Evolutionary conservation across 768 basidiomycete genomes (phyloP).

Genomic region (Dendrothele bispora): DNA sequence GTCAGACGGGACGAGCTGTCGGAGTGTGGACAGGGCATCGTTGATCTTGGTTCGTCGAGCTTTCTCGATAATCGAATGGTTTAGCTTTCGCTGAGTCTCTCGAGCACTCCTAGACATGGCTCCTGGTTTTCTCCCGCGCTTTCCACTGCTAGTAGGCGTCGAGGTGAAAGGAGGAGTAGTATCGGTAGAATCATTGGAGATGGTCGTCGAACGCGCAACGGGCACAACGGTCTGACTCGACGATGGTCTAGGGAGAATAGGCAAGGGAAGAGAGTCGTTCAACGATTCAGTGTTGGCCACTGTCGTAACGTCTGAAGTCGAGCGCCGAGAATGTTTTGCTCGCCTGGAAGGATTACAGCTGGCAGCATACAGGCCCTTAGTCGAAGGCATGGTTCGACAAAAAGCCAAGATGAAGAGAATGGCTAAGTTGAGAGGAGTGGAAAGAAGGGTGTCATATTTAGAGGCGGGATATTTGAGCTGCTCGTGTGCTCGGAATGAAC

Average conservation of each 20-base stretch:
- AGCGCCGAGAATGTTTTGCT: conserved; percentile 42
- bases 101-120: conserved; percentile 73
- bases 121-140: conserved; percentile 75
- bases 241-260: conserved; percentile 6
- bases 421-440: too few species aligned
- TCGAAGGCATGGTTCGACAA: not conserved
- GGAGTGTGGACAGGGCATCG: conserved; percentile 76
- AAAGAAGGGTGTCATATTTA: too few species aligned
- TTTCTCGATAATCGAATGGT: conserved; percentile 95
- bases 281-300: not conserved
- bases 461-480: too few species aligned
- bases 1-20: conserved; percentile 71
- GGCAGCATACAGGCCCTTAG: conserved; percentile 29
- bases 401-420: too few species aligned
- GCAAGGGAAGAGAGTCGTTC: not conserved
- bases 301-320: conserved; percentile 10
- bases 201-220: conserved; percentile 16
- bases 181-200: too few species aligned
- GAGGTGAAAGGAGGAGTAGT: too few species aligned
- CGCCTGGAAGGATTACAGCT: conserved; percentile 46
- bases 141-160: too few species aligned
- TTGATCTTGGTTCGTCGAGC: conserved; percentile 95
- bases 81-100: conserved; percentile 86
- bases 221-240: conserved; percentile 20
- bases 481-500: too few species aligned